A percentile compares a stretch with the other conserved stretches of the same genome.
Conservation (phyloP, 208 protist genomes). For the Herpetomonas samuelpessoai region DNA sequence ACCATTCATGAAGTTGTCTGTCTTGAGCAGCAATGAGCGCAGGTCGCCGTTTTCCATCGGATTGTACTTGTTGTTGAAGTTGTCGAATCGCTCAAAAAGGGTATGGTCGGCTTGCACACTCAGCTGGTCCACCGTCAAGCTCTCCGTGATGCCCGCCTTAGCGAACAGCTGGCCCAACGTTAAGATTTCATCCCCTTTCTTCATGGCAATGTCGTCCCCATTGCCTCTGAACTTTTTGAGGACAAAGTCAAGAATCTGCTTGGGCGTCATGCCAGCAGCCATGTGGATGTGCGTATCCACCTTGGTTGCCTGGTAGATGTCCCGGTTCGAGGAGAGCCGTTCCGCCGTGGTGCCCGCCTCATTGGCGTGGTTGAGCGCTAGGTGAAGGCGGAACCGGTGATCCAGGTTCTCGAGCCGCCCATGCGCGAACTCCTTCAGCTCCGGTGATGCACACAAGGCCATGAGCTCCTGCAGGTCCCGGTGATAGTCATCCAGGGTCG, state of each 20-base stretch:
- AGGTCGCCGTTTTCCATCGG: conserved; percentile 94
- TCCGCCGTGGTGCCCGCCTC: conserved; percentile 88
- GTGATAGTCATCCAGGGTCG: conserved; percentile 76
- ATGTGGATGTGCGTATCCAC: conserved; percentile 98
- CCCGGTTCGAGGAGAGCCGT: conserved; percentile 83
- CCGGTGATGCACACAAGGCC: conserved; percentile 59
- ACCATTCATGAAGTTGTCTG: conserved; percentile 98
- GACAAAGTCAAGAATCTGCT: conserved; percentile 95
- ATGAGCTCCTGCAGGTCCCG: conserved; percentile 72
- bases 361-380: conserved; percentile 91
- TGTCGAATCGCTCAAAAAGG: conserved; percentile 98
- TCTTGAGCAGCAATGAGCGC: conserved; percentile 98
- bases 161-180: conserved; percentile 84
- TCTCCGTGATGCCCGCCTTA: conserved; percentile 82
- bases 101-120: conserved; percentile 96
- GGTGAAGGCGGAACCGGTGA: conserved; percentile 93
- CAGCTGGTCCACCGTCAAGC: conserved; percentile 96
- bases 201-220: conserved; percentile 92
- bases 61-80: conserved; percentile 99
- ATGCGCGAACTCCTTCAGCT: conserved; percentile 93
- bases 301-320: conserved; percentile 95
- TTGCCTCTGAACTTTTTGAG: conserved; percentile 90
- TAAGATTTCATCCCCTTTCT: conserved; percentile 77
- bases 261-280: conserved; percentile 93
- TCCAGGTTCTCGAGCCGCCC: conserved; percentile 91